Base-by-base conservation (phyloP, 31 red algal species). In the Odonthalia washingtoniensis region DNA sequence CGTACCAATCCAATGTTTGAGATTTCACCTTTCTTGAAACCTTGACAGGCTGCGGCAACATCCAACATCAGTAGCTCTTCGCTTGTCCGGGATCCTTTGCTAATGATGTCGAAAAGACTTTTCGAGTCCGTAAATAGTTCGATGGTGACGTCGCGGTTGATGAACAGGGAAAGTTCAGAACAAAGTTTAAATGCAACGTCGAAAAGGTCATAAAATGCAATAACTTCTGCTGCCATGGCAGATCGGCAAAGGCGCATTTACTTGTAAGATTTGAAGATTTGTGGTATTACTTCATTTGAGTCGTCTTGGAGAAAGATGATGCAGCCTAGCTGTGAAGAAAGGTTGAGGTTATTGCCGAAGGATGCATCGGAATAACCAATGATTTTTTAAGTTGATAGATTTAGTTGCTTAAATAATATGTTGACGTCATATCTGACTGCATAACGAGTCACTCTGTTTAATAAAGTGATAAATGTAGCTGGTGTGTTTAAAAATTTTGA, bases 141-240 rank as follows among this genome's bases (percentile, higher is more conserved):
- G 1, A 78, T 53, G 2, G 45, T 45, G 9, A 78, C 30, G 0
- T 60, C 16, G 5, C 27, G 33, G 33, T 28, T 1, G 1, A 43
- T 5, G 24, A 85, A 31, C 0, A 3, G 3, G 3, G 28, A 24
- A 12, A 85, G 3, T n/a, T 85, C 42, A 1, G 33, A 3, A 0
- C 67, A 38, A 3, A 72, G 38, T 17, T 26, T 46, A 24, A 35
- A 1, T 3, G 67, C 32, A 28, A 5, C 1, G 40, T 85, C 82
- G 42, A 85, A 85, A 2, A 85, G n/a, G 41, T 74, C 82, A 28
- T 69, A 74, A 69, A 85, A 85, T 46, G 82, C 67, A 74, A 72
- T 85, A 5, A 70, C 82, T 33, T 74, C 82, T 38, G 67, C 67
- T 36, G 67, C 82, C 82, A 85, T 85, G n/a, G 68, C 67, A 21